These are phyloP conservation scores for Pyrenochaeta sp. DNA, from an alignment of 2,329 filamentous ascomycete species.

Conservation along the genomic window DNA sequence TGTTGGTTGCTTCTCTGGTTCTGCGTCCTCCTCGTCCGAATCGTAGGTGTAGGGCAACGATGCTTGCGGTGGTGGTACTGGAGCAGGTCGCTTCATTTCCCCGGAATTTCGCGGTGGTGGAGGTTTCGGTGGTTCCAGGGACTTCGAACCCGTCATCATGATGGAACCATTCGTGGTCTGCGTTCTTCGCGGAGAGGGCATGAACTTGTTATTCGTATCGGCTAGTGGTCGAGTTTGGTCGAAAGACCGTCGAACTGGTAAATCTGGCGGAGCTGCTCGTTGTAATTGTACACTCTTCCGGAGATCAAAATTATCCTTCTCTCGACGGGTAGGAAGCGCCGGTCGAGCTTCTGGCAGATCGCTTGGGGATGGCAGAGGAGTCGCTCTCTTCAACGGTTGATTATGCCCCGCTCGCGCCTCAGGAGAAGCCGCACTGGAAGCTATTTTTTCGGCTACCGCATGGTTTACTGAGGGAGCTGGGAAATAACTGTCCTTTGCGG, in stretches of 20 bases:
- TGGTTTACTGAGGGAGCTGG: conserved; percentile 40
- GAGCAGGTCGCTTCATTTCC: conserved; percentile 39
- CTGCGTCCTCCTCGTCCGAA: conserved; percentile 58
- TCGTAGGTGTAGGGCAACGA: conserved; percentile 50
- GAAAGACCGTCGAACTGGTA: conserved; percentile 46
- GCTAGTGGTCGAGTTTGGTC: conserved; percentile 38
- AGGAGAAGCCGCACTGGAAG: conserved; percentile 25
- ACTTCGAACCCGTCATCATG: conserved; percentile 20
- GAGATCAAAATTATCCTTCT: conserved; percentile 43
- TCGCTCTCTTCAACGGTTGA: conserved; percentile 25
- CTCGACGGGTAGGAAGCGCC: conserved; percentile 55
- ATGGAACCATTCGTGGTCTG: conserved; percentile 32
- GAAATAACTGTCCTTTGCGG: conserved; percentile 41
- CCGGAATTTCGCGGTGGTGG: conserved; percentile 45
- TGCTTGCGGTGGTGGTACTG: conserved; percentile 15
- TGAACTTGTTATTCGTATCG: conserved; percentile 38
- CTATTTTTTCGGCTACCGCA: conserved; percentile 35
- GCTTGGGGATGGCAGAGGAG: conserved; percentile 22
- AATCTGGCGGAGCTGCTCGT: conserved; percentile 38
- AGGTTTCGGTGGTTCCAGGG: conserved; percentile 41
- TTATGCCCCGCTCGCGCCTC: conserved; percentile 28
- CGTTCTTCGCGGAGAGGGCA: conserved; percentile 45
- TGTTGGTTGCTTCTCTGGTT: conserved; percentile 56
- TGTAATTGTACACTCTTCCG: conserved; percentile 45
- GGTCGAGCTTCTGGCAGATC: conserved; percentile 57